Base-by-base conservation (phyloP, 768 basidiomycete species). In the Phaeotremella skinneri region DNA sequence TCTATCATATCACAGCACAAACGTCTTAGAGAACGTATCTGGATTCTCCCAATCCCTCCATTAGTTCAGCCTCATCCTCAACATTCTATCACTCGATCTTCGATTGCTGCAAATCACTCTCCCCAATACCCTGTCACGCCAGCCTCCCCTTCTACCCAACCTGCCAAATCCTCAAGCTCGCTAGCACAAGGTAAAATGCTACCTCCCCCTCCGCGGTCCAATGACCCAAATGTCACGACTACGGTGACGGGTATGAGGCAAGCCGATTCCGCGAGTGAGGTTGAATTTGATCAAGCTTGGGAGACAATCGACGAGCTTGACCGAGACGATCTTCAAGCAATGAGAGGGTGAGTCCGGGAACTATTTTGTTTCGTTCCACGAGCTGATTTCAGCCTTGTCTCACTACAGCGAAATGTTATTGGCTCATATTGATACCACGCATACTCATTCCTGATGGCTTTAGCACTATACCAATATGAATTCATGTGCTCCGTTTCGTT, bases 11-110 rank as follows among this genome's bases (percentile, higher is more conserved):
- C 2, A 42, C 60, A 79, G 62, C 91, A 93, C 70, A 94, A 94
- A 78, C 85, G 91, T 13, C 81, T 94, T 2, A 85, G 91, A 47
- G 91, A 94, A 75, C 84, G 89, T 34, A 84, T 91, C 43, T 94
- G 91, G 91, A 77, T 81, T 23, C 67, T 81, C 2, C 80, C 79
- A 16, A 75, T 79, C 37, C 78, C 78, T 4, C 63, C 60, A 13
- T 53, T 68, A 0, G 14, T 27, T 49, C 48, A 20, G 11, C 55
- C 20, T 23, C 31, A 25, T 48, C 69, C 21, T 32, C 63, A 2
- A n/a, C 57, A 1, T 45, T 61, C 25, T 49, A 62, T 16, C 49
- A 64, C 30, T 48, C 60, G n/a, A 23, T 59, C 27, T 34, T 58
- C 30, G 23, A 56, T 3, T 25, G 52, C 25, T 49, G 61, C 47